Evolutionary conservation across 2,329 filamentous ascomycete genomes (phyloP), one percentile per base, ranked within the genome.

Genomic region (Ustulina deusta): DNA sequence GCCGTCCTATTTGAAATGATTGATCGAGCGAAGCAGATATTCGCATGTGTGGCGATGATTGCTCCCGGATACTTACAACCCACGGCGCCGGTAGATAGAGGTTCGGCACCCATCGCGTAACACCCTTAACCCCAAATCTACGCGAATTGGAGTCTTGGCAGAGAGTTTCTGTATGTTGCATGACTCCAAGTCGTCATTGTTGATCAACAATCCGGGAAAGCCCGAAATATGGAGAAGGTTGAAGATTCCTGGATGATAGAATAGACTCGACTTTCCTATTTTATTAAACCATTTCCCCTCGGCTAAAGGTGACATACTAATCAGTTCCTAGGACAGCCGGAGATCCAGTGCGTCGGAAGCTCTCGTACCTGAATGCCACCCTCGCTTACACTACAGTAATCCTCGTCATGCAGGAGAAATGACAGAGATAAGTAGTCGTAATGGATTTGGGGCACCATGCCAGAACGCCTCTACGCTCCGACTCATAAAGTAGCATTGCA

Each of bases 1-100:
- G 36, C 44, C 34, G 9, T 9, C 36, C 3, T 38, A 11, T 42
- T 7, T 54, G 22, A 20, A n/a, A 20, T 34, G 38, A 36, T 56
- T 48, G 48, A 48, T 56, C 55, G 27, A 15, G 32, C 38, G 44
- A 32, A 52, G 6, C 36, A 22, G 15, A 22, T 29, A 56, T 49
- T n/a, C n/a, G 13, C n/a, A n/a, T 40, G 25, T 25, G 13, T 22
- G 42, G 48, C 36, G 10, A 17, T 58, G 5, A 54, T 40, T 40
- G 17, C 59, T 42, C 36, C 61, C 58, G 38, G 59, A 60, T 51
- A 29, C 38, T 54, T 27, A 49, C 27, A 59, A 63, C 55, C 64
- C 64, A 59, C 46, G 59, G 59, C 62, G 54, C 59, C 34, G 60
- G 64, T 59, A 63, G 58, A 49, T 7, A n/a, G 40, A 20, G 32